Evolutionary conservation across 129 eudicot genomes (phyloP).

Genomic region (Escallonia rubra): DNA sequence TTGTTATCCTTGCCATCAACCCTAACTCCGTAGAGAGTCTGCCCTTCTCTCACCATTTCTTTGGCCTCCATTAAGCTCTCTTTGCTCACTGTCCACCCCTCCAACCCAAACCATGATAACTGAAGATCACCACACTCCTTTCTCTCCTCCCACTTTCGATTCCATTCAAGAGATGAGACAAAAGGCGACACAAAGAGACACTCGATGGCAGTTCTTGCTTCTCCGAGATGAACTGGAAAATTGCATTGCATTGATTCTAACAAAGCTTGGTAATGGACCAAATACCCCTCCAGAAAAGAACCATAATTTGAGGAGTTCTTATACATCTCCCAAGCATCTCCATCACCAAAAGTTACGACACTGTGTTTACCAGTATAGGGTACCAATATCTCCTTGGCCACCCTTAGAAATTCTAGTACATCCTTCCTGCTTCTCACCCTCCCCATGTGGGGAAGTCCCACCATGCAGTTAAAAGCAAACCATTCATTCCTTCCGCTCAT

Average conservation of each 20-base stretch:
- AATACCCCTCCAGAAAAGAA: constrained; percentile 24
- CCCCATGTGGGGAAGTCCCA: constrained; percentile 39
- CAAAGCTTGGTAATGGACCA: constrained; percentile 28
- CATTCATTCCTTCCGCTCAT: constrained; percentile 8
- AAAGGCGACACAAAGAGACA: constrained; percentile 36
- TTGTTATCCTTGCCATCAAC: constrained; percentile 38
- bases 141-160: constrained; percentile 24
- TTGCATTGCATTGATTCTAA: constrained; percentile 29
- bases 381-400: constrained; percentile 17
- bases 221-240: constrained; percentile 26
- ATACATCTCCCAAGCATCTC: constrained; percentile 17
- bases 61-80: constrained; percentile 44
- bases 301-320: constrained; percentile 5
- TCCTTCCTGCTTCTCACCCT: constrained; percentile 25
- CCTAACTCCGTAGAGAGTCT: constrained; percentile 37
- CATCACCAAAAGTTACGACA: constrained; percentile 27
- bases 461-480: constrained; percentile 33
- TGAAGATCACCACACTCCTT: constrained; percentile 9
- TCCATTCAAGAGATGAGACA: constrained; percentile 16
- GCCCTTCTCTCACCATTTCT: constrained; percentile 49
- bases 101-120: constrained; percentile 11
- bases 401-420: constrained; percentile 22
- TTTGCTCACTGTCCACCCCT: constrained; percentile 31
- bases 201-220: constrained; percentile 32
- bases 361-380: constrained; percentile 2